These are phyloP conservation scores for Xerocomellus dryophilus DNA, from an alignment of 768 basidiomycete genomes.

Conservation along the genomic window DNA sequence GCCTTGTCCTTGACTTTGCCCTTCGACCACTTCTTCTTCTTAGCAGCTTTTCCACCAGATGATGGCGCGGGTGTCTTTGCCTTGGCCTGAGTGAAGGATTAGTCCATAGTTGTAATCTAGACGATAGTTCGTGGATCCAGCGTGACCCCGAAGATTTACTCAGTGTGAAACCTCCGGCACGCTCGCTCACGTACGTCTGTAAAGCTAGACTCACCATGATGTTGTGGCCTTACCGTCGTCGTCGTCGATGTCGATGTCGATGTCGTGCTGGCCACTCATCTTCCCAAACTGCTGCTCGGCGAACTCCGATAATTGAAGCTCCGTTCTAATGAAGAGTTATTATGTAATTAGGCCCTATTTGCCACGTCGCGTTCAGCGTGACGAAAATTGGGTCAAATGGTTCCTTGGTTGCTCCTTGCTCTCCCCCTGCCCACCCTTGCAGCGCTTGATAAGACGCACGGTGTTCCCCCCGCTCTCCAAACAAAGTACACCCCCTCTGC, in stretches of 20 bases:
- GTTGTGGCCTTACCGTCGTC: slow-evolving; percentile 18
- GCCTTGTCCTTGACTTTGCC: slow-evolving; percentile 99
- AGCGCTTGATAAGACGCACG: slow-evolving; percentile 48
- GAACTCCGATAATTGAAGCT: slow-evolving; percentile 19
- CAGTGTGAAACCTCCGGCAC: background rate
- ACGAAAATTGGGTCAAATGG: slow-evolving; percentile 33
- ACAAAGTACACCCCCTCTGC: slow-evolving; percentile 52
- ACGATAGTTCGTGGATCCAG: slow-evolving; percentile 22
- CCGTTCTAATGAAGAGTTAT: slow-evolving; percentile 15
- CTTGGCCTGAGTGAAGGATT: slow-evolving; percentile 57
- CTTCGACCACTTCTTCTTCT: slow-evolving; percentile 99
- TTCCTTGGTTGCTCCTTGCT: slow-evolving; percentile 47
- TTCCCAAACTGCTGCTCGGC: slow-evolving; percentile 8
- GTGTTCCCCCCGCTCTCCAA: slow-evolving; percentile 54
- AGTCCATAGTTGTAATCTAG: slow-evolving; percentile 20
- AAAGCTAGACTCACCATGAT: slow-evolving; percentile 30
- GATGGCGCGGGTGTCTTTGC: slow-evolving; percentile 64
- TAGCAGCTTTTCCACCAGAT: slow-evolving; percentile 81
- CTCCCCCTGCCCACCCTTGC: slow-evolving; percentile 41
- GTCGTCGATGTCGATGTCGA: slow-evolving; percentile 24
- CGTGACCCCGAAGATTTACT: slow-evolving; percentile 7
- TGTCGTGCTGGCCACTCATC: background rate
- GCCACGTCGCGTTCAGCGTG: slow-evolving; percentile 8
- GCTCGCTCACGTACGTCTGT: background rate
- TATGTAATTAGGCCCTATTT: slow-evolving; percentile 20